Evolutionary conservation across 495 filamentous ascomycete genomes (phyloP).

Genomic region (Pyrenula aspistea): DNA sequence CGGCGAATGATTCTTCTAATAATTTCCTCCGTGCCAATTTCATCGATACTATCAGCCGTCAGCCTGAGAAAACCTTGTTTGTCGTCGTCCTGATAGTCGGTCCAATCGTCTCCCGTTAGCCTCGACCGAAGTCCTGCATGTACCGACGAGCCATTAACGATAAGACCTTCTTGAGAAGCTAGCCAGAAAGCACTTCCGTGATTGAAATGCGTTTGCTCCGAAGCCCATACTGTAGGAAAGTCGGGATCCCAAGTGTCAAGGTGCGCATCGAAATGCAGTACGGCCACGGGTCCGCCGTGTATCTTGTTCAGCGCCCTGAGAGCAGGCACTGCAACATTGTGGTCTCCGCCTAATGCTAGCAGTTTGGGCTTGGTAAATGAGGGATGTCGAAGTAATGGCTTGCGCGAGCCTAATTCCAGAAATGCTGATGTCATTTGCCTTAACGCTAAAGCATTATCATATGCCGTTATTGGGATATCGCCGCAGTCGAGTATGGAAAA

Average conservation of each 20-base stretch:
- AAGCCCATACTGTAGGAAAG: constrained; percentile 55
- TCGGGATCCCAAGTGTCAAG: constrained; percentile 79
- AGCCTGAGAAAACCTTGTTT: constrained; percentile 58
- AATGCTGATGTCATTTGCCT: constrained; percentile 70
- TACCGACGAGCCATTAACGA: constrained; percentile 54
- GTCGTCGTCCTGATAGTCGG: constrained; percentile 45
- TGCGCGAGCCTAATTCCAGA: constrained; percentile 45
- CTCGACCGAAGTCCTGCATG: constrained; percentile 70
- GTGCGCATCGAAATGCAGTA: constrained; percentile 77
- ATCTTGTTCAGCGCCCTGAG: constrained; percentile 58
- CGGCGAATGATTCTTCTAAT: too few species aligned
- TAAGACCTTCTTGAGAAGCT: constrained; percentile 60
- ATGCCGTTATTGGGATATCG: constrained; percentile 69
- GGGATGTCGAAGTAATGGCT: constrained; percentile 21
- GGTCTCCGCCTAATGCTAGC: constrained; percentile 73
- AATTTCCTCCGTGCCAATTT: too few species aligned
- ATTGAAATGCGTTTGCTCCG: too few species aligned
- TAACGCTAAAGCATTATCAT: constrained; percentile 66
- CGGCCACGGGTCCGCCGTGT: constrained; percentile 60
- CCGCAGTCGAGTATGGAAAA: constrained; percentile 69
- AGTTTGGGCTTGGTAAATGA: constrained; percentile 45
- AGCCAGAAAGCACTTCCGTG: constrained; percentile 83
- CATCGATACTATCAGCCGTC: constrained; percentile 60
- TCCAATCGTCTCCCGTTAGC: constrained; percentile 50
- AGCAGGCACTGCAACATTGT: constrained; percentile 65